A percentile compares a stretch with the other conserved stretches of the same genome.
Evolutionary conservation across 2,329 filamentous ascomycete genomes (phyloP).

Genomic region (Blastomyces parvus): DNA sequence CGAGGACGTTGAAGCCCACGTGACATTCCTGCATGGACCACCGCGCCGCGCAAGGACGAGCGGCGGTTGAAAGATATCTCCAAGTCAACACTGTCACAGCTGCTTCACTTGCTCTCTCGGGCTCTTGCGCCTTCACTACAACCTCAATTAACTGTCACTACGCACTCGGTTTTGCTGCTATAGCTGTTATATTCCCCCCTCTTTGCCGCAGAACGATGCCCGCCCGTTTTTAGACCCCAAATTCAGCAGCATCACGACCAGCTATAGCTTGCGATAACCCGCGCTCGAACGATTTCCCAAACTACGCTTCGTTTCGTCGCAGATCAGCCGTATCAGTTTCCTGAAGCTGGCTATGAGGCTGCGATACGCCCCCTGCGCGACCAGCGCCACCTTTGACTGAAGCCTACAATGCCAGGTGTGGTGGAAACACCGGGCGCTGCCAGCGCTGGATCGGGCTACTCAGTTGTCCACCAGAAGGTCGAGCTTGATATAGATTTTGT

Average conservation of each 20-base stretch:
- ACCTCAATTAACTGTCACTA: not conserved
- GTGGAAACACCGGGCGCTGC: conserved; percentile 26
- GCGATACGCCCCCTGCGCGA: conserved; percentile 28
- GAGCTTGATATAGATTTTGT: conserved; percentile 83
- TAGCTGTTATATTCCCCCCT: not conserved
- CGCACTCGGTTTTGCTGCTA: not conserved
- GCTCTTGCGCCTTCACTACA: not conserved
- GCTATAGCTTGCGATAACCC: not conserved
- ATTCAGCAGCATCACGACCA: not conserved
- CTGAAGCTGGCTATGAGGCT: conserved; percentile 31
- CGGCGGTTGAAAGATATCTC: not conserved
- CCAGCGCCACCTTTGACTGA: conserved; percentile 31
- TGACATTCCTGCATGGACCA: not conserved
- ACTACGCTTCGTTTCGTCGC: conserved; percentile 3
- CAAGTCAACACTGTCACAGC: not conserved
- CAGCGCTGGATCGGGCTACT: conserved; percentile 37
- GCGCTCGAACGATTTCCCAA: not conserved
- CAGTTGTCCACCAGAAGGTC: conserved; percentile 73
- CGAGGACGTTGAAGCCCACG: conserved; percentile 1
- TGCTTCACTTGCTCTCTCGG: not conserved
- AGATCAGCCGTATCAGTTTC: not conserved
- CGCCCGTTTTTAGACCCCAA: not conserved
- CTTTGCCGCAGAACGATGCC: not conserved
- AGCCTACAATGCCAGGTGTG: conserved; percentile 32
- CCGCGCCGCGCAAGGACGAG: not conserved